A percentile compares a stretch with the other conserved stretches of the same genome.
phyloP scores from a whole-genome alignment of 441 rosid genomes.

The Bocquillonia castaneifolia region DNA sequence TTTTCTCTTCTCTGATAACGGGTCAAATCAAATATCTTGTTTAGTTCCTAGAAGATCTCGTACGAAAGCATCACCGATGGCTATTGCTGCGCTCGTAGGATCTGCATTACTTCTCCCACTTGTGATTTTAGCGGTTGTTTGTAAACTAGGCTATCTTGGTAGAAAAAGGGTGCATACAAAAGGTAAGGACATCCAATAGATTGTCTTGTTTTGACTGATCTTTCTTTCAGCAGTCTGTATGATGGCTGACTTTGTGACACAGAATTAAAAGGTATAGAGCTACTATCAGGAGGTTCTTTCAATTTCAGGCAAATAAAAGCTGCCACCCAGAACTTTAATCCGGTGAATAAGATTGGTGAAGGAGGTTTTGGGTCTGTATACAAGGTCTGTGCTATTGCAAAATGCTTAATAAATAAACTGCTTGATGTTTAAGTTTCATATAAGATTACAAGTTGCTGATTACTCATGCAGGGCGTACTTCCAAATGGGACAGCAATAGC shows the following conservation, averaged over 20 bases:
- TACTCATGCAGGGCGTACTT: conserved; percentile 52
- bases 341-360: conserved; percentile 65
- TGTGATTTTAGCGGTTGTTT: not conserved
- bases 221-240: not conserved
- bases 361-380: conserved; percentile 75
- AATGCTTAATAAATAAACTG: not conserved
- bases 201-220: not conserved
- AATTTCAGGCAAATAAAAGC: conserved; percentile 48
- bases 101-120: conserved; percentile 9
- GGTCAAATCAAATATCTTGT: not conserved
- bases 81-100: conserved; percentile 5
- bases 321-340: conserved; percentile 55
- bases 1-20: not conserved
- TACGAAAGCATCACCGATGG: not conserved
- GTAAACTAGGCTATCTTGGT: not conserved
- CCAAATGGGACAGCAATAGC: conserved; percentile 54
- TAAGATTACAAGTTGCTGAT: not conserved
- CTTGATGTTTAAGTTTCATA: not conserved
- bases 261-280: conserved; percentile 38
- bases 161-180: not conserved
- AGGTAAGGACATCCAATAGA: not conserved
- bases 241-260: not conserved
- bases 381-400: conserved; percentile 39
- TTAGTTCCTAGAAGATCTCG: conserved; percentile 1
- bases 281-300: conserved; percentile 43